phyloP scores from a whole-genome alignment of 2,329 filamentous ascomycete species.

The Fusarium secorum region DNA sequence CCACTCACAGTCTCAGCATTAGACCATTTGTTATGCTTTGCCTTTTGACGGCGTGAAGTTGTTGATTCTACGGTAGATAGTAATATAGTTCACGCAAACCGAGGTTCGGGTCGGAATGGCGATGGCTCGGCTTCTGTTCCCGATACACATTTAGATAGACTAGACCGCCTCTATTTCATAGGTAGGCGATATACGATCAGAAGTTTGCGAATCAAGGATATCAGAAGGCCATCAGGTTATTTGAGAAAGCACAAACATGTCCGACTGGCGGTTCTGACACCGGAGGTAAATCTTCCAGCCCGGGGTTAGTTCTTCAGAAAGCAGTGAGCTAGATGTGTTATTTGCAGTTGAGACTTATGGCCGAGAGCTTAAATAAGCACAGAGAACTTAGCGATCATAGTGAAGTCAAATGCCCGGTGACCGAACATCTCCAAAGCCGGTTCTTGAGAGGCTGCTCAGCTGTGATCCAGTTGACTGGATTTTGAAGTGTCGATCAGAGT shows the following conservation, averaged over 20 bases:
- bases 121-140: neutral
- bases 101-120: neutral
- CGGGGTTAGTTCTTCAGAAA: neutral
- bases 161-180: neutral
- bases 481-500: neutral
- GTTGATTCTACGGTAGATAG: neutral
- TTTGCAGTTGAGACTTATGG: neutral
- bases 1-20: accelerated
- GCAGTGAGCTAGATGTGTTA: neutral
- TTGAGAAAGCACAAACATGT: neutral
- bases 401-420: neutral
- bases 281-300: neutral
- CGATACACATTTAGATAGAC: neutral
- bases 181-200: accelerated
- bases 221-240: accelerated
- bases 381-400: neutral
- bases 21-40: accelerated
- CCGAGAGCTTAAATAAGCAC: neutral
- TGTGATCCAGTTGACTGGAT: neutral
- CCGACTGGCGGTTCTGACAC: neutral
- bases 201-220: accelerated
- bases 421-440: neutral
- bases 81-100: neutral
- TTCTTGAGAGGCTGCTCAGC: neutral
- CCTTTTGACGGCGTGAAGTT: accelerated